Base-by-base conservation (phyloP, 208 protist genomes). In the Endotrypanum monterogeii region DNA sequence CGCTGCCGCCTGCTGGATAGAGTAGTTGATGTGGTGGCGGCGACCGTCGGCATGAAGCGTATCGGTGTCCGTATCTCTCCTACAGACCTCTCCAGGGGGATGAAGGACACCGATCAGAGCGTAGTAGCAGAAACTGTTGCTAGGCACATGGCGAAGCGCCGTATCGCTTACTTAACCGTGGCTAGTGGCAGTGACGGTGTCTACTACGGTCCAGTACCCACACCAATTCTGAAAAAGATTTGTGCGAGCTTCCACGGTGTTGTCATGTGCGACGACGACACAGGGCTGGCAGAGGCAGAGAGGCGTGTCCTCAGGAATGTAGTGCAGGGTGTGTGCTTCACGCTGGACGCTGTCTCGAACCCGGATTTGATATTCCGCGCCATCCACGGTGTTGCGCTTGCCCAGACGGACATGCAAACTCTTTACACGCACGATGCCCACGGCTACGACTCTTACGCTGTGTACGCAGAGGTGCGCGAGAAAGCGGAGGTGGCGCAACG, bases 11-110 rank as follows among this genome's bases (percentile, higher is more conserved):
- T 97, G 1, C 41, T 86, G 16, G 28, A 89, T 14, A 78, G 93
- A 18, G 80, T 97, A 32, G 76, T 93, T 25, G 69, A 84, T 32
- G 89, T 79, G 1, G 78, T 90, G n/a, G 41, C 48, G 16, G 54
- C 69, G n/a, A 76, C 54, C 12, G 57, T 89, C 11, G 83, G 74
- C 2, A 52, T 35, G 28, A 73, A 81, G 39, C 73, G 80, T 23
- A 76, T 90, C 46, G 86, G 73, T 1, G 57, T 93, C 30, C 84
- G 86, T 23, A 48, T 93, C 23, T 80, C 73, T 25, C 88, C 88
- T 3, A 60, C 75, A 39, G 77, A 83, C 61, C 56, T 44, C 23
- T 48, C 56, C n/a, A 51, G 66, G 23, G 82, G 71, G 14, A 66
- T 71, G 71, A 66, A 52, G 46, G 73, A 81, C 35, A 71, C 62